These are phyloP conservation scores for Parathielavia hyrcaniae DNA, from an alignment of 495 filamentous ascomycete genomes.

Conservation along the genomic window DNA sequence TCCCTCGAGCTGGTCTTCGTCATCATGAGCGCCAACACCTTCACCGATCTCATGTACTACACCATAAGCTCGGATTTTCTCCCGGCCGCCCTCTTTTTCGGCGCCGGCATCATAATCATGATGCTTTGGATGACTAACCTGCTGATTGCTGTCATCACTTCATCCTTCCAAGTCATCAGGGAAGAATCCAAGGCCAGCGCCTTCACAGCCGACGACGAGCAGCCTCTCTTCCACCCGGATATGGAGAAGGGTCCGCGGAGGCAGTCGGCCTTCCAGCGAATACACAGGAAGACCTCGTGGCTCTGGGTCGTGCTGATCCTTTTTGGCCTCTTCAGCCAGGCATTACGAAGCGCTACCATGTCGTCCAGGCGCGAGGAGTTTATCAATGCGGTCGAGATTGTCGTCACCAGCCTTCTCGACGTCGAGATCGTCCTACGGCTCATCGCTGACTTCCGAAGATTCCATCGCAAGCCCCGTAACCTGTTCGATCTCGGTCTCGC, in stretches of 20 bases:
- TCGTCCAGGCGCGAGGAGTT: conserved; percentile 43
- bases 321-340: conserved; percentile 68
- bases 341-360: conserved; percentile 71
- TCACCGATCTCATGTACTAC: conserved; percentile 88
- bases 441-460: conserved; percentile 67
- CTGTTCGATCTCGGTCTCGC: conserved; percentile 75
- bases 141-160: conserved; percentile 95
- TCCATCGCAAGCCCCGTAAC: conserved; percentile 65
- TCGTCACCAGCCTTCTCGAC: conserved; percentile 72
- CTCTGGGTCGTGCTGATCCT: conserved; percentile 78
- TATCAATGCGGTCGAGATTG: conserved; percentile 60
- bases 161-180: conserved; percentile 95
- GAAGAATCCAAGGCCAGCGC: conserved; percentile 93
- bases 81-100: conserved; percentile 77
- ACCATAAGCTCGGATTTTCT: conserved; percentile 88
- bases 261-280: conserved; percentile 53
- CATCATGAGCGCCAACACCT: conserved; percentile 96
- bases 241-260: conserved; percentile 45
- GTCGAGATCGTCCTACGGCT: conserved; percentile 80
- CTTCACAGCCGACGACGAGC: conserved; percentile 70
- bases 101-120: conserved; percentile 80
- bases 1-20: conserved; percentile 96
- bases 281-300: conserved; percentile 66
- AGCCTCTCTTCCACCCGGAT: conserved; percentile 30
- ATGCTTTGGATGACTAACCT: conserved; percentile 96